Evolutionary conservation across 2,329 filamentous ascomycete genomes (phyloP).

Genomic region (Botrytis tulipae): DNA sequence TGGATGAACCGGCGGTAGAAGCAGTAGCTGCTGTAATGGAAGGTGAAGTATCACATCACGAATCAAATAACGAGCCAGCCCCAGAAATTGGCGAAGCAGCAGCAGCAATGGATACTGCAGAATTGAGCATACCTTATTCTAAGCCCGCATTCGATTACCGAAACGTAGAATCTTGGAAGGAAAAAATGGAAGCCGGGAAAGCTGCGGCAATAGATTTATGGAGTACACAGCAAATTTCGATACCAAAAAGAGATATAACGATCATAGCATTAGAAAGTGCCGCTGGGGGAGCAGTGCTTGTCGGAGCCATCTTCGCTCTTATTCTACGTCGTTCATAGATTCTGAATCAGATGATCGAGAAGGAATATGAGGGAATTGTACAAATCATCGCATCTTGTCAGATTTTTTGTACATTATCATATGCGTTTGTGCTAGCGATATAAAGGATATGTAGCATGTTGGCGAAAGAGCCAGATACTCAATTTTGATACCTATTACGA

Average conservation of each 20-base stretch:
- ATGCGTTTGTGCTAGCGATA: neutral
- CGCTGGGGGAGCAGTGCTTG: conserved; percentile 61
- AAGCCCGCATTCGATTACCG: conserved; percentile 20
- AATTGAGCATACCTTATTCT: conserved; percentile 28
- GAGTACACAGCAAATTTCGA: conserved; percentile 61
- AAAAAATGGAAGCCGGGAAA: conserved; percentile 47
- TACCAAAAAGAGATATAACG: conserved; percentile 69
- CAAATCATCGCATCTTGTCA: neutral
- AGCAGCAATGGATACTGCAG: conserved; percentile 27
- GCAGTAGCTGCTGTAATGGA: conserved; percentile 29
- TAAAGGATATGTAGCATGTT: conserved; percentile 1
- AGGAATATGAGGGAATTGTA: neutral
- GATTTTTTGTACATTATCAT: conserved; percentile 8
- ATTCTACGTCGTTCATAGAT: conserved; percentile 33
- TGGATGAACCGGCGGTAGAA: conserved; percentile 29
- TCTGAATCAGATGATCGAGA: neutral
- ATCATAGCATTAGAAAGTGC: conserved; percentile 67
- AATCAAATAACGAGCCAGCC: conserved; percentile 12
- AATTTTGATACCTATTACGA: neutral
- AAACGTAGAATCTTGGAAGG: conserved; percentile 39
- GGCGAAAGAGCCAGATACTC: neutral
- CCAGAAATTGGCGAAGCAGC: conserved; percentile 23
- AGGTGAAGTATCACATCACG: conserved; percentile 21
- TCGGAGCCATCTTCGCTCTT: conserved; percentile 43
- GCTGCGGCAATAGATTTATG: conserved; percentile 55